These are phyloP conservation scores for Xylariaceae sp. DNA, from an alignment of 2,329 filamentous ascomycete species.

Conservation along the genomic window DNA sequence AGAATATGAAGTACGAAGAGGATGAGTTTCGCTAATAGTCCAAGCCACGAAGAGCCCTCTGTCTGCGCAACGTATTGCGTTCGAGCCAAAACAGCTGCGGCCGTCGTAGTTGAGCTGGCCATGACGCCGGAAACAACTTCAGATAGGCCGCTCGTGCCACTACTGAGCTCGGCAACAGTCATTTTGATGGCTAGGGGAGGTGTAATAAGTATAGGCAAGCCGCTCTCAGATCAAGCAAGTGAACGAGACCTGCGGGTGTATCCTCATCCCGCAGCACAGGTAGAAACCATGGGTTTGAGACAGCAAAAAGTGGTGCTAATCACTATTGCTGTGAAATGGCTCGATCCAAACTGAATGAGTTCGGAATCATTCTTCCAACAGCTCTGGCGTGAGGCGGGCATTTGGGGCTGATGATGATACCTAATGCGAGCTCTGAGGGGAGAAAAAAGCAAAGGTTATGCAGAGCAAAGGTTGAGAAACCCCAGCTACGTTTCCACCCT, in stretches of 20 bases:
- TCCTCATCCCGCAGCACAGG: constrained; percentile 22
- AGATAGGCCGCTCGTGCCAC: constrained; percentile 20
- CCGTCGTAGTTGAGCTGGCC: constrained; percentile 23
- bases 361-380: constrained; percentile 13
- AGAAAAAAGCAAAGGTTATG: neutral
- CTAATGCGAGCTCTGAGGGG: neutral
- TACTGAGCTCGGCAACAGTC: constrained; percentile 8
- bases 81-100: constrained; percentile 22
- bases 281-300: constrained; percentile 4
- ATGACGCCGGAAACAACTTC: constrained; percentile 24
- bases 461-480: constrained; percentile 3
- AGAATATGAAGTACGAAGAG: constrained; percentile 50
- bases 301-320: neutral
- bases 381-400: constrained; percentile 15
- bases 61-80: constrained; percentile 23
- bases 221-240: neutral
- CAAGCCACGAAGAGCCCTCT: constrained; percentile 45
- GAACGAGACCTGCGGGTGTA: constrained; percentile 8
- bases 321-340: neutral
- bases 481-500: constrained; percentile 12
- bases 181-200: constrained; percentile 1
- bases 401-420: constrained; percentile 15
- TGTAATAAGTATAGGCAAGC: neutral
- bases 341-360: constrained; percentile 10
- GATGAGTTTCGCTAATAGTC: constrained; percentile 50